phyloP scores from a whole-genome alignment of 441 rosid species.

The Gossypium laxum region DNA sequence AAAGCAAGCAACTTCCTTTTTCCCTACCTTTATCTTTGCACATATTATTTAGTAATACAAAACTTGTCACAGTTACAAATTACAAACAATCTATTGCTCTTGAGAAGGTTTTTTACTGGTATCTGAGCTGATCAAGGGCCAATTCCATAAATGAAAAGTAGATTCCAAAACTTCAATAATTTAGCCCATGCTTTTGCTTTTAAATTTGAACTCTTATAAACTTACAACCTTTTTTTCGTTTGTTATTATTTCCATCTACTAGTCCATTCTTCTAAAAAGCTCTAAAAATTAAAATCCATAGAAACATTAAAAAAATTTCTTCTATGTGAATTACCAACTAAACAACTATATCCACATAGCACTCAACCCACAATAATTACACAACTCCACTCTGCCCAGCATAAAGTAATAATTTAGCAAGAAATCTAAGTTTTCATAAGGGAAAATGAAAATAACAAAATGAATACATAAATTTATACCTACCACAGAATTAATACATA shows the following conservation, averaged over 20 bases:
- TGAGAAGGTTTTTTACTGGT: neutral
- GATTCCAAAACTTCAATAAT: constrained; percentile 1
- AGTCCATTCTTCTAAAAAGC: neutral
- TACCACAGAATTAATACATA: neutral
- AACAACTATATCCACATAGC: neutral
- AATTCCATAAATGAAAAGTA: neutral
- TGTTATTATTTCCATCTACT: neutral
- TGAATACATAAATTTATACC: neutral
- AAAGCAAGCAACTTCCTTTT: constrained; percentile 2
- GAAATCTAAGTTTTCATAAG: neutral
- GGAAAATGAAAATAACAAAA: neutral
- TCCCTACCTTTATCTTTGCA: neutral
- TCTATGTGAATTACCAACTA: no score
- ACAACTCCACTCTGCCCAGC: neutral
- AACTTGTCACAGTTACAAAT: neutral
- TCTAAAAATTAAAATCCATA: neutral
- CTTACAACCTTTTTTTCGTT: neutral
- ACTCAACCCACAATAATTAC: neutral
- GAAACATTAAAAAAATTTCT: no score
- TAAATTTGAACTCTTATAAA: neutral
- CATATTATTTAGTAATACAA: neutral
- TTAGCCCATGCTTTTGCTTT: neutral
- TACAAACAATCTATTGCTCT: neutral
- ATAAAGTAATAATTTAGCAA: neutral
- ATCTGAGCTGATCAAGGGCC: neutral